A percentile compares a stretch with the other conserved stretches of the same genome.
Evolutionary conservation across 2,329 filamentous ascomycete species (phyloP).

Genomic region (Aspergillus sp.): DNA sequence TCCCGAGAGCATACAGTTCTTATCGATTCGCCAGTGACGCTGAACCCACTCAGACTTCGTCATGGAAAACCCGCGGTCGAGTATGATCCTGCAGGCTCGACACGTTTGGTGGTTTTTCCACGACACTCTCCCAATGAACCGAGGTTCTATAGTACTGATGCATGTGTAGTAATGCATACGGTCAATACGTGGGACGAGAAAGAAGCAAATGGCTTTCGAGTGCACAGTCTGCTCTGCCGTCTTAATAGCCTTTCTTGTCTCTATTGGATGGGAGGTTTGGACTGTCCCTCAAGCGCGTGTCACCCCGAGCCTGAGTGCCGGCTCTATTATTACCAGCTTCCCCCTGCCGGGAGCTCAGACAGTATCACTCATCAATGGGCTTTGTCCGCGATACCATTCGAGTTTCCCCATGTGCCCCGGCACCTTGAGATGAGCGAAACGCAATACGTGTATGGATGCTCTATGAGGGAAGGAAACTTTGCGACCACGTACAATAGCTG

Average conservation of each 20-base stretch:
- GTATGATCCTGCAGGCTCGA: slow-evolving; percentile 59
- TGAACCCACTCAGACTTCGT: slow-evolving; percentile 58
- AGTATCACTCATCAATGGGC: slow-evolving; percentile 64
- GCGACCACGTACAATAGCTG: background rate
- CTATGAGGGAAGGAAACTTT: slow-evolving; percentile 43
- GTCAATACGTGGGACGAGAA: slow-evolving; percentile 69
- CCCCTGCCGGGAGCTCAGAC: background rate
- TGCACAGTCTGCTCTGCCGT: slow-evolving; percentile 68
- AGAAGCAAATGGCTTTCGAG: slow-evolving; percentile 39
- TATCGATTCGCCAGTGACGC: slow-evolving; percentile 67
- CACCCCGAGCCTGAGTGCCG: slow-evolving; percentile 61
- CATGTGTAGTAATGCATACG: slow-evolving; percentile 72
- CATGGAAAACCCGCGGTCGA: slow-evolving; percentile 52
- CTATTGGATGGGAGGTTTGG: slow-evolving; percentile 65
- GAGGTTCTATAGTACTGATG: slow-evolving; percentile 67
- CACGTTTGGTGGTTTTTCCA: slow-evolving; percentile 70
- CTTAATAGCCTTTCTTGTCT: slow-evolving; percentile 66
- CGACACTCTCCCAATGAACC: slow-evolving; percentile 66
- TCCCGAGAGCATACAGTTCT: slow-evolving; percentile 63
- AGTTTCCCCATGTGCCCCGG: slow-evolving; percentile 65
- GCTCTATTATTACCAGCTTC: slow-evolving; percentile 69
- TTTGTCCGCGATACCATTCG: slow-evolving; percentile 65
- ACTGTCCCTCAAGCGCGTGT: too few species aligned
- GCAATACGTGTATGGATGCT: slow-evolving; percentile 70
- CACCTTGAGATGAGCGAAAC: slow-evolving; percentile 58